Evolutionary conservation across 176 grass and related monocot species (phyloP).

Genomic region (Elymus sibiricus): DNA sequence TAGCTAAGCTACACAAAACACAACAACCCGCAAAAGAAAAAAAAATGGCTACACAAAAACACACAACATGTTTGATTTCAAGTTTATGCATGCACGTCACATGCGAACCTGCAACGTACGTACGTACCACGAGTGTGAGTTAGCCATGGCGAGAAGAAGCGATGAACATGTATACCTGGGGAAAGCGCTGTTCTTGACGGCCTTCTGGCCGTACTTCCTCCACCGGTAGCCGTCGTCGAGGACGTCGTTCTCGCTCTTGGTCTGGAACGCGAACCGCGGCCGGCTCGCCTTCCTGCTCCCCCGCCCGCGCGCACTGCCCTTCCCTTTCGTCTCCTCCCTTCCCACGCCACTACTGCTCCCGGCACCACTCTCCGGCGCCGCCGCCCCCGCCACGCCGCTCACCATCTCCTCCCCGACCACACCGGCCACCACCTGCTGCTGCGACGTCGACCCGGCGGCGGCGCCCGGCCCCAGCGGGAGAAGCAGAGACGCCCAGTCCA

Average conservation of each 20-base stretch:
- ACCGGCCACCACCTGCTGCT: not conserved
- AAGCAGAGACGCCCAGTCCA: constrained; percentile 45
- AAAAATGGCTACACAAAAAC: no score
- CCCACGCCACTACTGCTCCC: not conserved
- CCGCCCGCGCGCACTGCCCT: not conserved
- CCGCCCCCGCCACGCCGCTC: not conserved
- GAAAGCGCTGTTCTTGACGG: constrained; percentile 70
- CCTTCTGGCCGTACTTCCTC: constrained; percentile 89
- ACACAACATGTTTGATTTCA: no score
- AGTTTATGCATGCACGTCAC: not conserved
- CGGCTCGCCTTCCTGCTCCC: constrained; percentile 43
- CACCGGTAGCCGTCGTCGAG: constrained; percentile 92
- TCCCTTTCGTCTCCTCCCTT: not conserved
- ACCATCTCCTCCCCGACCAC: not conserved
- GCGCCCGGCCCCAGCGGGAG: not conserved
- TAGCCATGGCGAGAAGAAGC: not conserved
- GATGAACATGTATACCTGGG: constrained; percentile 43
- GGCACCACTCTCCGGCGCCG: not conserved
- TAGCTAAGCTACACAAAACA: not conserved
- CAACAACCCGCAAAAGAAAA: no score
- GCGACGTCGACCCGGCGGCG: not conserved
- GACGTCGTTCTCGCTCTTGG: constrained; percentile 75
- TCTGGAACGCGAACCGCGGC: constrained; percentile 82
- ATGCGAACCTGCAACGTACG: not conserved
- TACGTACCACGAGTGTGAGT: not conserved